Evolutionary conservation across 2,329 filamentous ascomycete species (phyloP).

Genomic region (Colletotrichum cordylinicola): DNA sequence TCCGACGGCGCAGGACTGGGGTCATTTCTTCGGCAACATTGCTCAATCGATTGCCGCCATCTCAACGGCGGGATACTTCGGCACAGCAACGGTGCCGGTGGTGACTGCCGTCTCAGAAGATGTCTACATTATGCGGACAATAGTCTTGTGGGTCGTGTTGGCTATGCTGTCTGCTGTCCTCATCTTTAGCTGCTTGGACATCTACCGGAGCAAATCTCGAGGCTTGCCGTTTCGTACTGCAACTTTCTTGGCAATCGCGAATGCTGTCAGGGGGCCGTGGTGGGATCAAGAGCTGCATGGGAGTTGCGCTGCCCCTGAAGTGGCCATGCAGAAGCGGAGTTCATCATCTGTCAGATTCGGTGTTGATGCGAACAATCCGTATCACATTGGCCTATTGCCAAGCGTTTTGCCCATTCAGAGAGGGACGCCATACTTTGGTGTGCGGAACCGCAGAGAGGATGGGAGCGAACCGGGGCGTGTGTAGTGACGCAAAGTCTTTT

Average conservation of each 20-base stretch:
- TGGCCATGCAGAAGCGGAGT: background rate
- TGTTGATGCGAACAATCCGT: background rate
- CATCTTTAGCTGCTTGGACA: background rate
- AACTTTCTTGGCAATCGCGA: conserved; percentile 3
- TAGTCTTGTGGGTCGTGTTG: background rate
- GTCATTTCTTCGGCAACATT: conserved; percentile 3
- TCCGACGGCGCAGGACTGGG: background rate
- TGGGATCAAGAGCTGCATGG: conserved; percentile 2
- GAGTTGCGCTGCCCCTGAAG: background rate
- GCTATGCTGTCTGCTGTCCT: background rate
- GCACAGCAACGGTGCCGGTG: background rate
- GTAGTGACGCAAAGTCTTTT: background rate
- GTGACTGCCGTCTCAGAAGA: background rate
- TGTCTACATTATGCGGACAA: background rate
- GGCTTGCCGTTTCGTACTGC: background rate
- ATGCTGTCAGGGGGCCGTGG: background rate
- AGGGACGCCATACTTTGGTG: background rate
- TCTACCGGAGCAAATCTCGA: conserved; percentile 4
- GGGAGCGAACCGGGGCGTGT: background rate
- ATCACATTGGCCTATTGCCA: background rate
- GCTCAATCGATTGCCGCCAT: background rate
- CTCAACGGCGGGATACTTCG: background rate
- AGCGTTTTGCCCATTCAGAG: background rate
- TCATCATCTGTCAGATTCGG: background rate
- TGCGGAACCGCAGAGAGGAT: background rate